These are phyloP conservation scores for Plectosphaerella plurivora DNA, from an alignment of 2,329 filamentous ascomycete species.

Conservation along the genomic window DNA sequence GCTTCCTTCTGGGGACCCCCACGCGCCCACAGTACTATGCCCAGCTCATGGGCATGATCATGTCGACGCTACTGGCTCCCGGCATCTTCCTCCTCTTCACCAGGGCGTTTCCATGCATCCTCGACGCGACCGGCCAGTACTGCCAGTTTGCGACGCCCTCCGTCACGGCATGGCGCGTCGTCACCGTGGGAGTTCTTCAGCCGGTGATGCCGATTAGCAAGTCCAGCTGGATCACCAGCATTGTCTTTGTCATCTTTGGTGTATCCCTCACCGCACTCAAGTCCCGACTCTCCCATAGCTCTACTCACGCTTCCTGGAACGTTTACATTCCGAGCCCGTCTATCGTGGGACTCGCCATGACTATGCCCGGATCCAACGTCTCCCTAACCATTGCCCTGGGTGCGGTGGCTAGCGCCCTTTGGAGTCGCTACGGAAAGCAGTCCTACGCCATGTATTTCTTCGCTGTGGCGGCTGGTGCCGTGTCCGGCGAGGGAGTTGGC, in stretches of 20 bases:
- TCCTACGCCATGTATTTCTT: neutral
- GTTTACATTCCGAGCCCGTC: neutral
- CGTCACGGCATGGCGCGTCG: neutral
- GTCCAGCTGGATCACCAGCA: neutral
- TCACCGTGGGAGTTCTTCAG: neutral
- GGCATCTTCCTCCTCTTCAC: neutral
- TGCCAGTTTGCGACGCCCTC: slow-evolving; percentile 1
- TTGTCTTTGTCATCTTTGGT: neutral
- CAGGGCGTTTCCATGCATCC: neutral
- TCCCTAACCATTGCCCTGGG: neutral
- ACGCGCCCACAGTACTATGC: neutral
- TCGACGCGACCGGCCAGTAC: neutral
- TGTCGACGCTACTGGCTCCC: neutral
- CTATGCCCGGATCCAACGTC: neutral
- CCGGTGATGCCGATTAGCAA: neutral
- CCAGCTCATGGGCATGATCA: neutral
- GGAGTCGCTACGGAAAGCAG: neutral
- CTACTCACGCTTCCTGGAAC: neutral
- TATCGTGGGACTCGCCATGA: neutral
- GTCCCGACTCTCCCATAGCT: neutral
- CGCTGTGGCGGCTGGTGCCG: neutral
- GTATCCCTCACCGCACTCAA: neutral
- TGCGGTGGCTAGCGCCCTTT: neutral
- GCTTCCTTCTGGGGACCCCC: neutral
- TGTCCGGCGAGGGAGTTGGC: neutral